Percentiles rank a stretch among this genome's conserved stretches.
Conservation (phyloP, 2,329 filamentous ascomycete genomes). For the Diaporthe australafricana region DNA sequence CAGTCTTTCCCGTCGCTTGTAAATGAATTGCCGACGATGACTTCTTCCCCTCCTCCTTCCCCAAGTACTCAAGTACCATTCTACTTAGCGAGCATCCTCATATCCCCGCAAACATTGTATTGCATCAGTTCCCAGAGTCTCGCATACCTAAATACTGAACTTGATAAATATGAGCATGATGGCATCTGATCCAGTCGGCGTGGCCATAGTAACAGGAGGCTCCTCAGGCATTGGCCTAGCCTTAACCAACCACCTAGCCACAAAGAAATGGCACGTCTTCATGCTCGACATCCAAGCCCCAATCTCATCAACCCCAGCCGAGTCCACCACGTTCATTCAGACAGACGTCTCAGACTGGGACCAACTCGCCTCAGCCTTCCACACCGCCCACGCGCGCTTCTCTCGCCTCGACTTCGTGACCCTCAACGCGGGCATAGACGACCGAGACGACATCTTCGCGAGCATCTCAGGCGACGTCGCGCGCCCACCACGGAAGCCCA, state of each 20-base stretch:
- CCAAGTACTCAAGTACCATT: too few species aligned
- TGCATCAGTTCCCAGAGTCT: background rate
- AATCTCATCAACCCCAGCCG: background rate
- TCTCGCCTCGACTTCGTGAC: constrained; percentile 27
- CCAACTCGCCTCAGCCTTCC: constrained; percentile 19
- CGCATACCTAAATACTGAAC: background rate
- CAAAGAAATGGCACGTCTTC: constrained; percentile 41
- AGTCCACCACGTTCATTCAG: constrained; percentile 10
- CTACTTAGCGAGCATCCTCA: background rate
- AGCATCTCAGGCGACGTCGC: constrained; percentile 7
- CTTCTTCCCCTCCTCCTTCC: background rate
- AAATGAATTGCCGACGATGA: constrained; percentile 2
- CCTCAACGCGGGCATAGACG: constrained; percentile 26
- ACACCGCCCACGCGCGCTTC: constrained; percentile 9
- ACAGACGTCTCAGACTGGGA: constrained; percentile 29
- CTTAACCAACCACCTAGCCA: constrained; percentile 52
- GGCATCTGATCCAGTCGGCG: constrained; percentile 20
- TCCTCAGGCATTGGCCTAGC: constrained; percentile 60
- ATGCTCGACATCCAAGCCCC: constrained; percentile 22
- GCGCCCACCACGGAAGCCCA: constrained; percentile 8
- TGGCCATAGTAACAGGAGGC: constrained; percentile 56
- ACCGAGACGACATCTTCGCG: constrained; percentile 27
- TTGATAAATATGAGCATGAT: constrained; percentile 45
- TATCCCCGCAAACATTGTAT: background rate
- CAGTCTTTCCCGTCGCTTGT: background rate